A percentile compares a stretch with the other conserved stretches of the same genome.
Conservation (phyloP, 345 rosid species). For the Lepidium africanum region DNA sequence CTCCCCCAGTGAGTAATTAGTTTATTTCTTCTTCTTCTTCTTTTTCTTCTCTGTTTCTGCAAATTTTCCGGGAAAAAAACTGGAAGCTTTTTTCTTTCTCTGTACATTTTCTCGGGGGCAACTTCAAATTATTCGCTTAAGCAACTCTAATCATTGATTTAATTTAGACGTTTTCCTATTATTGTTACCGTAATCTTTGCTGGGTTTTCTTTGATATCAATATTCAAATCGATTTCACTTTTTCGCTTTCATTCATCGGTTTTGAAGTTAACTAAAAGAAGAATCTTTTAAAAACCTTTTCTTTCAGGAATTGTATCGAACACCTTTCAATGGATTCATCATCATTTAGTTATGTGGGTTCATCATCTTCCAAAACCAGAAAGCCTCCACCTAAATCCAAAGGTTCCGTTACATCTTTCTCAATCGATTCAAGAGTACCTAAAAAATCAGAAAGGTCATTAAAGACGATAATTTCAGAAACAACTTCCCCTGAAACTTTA, state of each 20-base stretch:
- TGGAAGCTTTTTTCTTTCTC: slow-evolving; percentile 3
- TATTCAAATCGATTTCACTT: slow-evolving; percentile 11
- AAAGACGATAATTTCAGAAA: slow-evolving; percentile 21
- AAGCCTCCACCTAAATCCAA: slow-evolving; percentile 30
- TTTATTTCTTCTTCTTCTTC: slow-evolving; percentile 1
- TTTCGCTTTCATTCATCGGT: slow-evolving; percentile 22
- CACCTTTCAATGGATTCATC: slow-evolving; percentile 58
- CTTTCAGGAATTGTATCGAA: slow-evolving; percentile 29
- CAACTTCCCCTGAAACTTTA: slow-evolving; percentile 30
- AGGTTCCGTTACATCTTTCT: slow-evolving; percentile 33
- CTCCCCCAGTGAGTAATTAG: slow-evolving; percentile 20
- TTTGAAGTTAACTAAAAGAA: not conserved
- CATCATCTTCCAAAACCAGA: slow-evolving; percentile 40
- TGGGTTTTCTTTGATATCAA: slow-evolving; percentile 17
- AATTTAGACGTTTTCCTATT: slow-evolving; percentile 8
- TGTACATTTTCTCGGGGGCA: slow-evolving; percentile 22
- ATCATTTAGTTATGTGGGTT: slow-evolving; percentile 32
- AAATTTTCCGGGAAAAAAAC: slow-evolving; percentile 5
- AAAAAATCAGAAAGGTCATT: slow-evolving; percentile 32
- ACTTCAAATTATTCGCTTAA: slow-evolving; percentile 11
- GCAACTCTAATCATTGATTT: slow-evolving; percentile 14
- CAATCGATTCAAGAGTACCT: slow-evolving; percentile 33
- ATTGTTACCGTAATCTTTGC: slow-evolving; percentile 30
- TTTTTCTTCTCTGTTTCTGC: not conserved
- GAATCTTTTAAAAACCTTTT: not conserved